Evolutionary conservation across 164 flowering plant genomes (phyloP).

Genomic region (Umbellularia californica): DNA sequence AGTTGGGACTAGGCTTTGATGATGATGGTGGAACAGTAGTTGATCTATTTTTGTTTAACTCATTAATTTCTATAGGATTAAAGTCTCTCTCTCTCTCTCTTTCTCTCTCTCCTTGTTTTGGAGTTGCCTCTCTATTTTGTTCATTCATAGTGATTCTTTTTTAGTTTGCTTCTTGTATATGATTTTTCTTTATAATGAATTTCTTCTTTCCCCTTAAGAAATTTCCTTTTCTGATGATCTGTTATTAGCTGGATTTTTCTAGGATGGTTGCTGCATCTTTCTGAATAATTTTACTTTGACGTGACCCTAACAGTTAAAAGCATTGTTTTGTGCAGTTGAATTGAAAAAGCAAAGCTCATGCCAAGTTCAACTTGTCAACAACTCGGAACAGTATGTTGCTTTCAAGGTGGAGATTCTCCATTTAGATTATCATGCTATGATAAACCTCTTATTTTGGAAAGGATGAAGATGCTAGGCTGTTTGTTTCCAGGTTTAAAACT

Average conservation of each 20-base stretch:
- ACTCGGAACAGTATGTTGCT: conserved; percentile 62
- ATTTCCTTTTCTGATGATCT: not conserved
- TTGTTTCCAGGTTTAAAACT: not conserved
- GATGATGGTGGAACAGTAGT: too few relatives aligned
- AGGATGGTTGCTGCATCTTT: not conserved
- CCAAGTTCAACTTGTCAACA: conserved; percentile 53
- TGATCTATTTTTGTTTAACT: not conserved
- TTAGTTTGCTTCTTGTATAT: not conserved
- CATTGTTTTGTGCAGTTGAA: conserved; percentile 48
- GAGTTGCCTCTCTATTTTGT: not conserved
- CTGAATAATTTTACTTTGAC: not conserved
- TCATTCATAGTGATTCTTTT: not conserved
- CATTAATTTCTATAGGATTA: not conserved
- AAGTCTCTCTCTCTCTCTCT: not conserved
- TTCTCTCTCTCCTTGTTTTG: not conserved
- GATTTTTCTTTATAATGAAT: not conserved
- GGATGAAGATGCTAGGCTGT: not conserved
- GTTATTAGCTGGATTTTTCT: not conserved
- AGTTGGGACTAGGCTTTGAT: too few relatives aligned
- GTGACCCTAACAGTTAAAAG: not conserved
- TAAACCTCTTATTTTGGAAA: not conserved
- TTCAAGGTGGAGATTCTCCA: conserved; percentile 53
- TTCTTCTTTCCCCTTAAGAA: not conserved
- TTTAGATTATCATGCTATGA: not conserved
- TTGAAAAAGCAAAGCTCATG: conserved; percentile 70